These are phyloP conservation scores for Brassica juncea DNA, from an alignment of 345 rosid species.

Conservation along the genomic window DNA sequence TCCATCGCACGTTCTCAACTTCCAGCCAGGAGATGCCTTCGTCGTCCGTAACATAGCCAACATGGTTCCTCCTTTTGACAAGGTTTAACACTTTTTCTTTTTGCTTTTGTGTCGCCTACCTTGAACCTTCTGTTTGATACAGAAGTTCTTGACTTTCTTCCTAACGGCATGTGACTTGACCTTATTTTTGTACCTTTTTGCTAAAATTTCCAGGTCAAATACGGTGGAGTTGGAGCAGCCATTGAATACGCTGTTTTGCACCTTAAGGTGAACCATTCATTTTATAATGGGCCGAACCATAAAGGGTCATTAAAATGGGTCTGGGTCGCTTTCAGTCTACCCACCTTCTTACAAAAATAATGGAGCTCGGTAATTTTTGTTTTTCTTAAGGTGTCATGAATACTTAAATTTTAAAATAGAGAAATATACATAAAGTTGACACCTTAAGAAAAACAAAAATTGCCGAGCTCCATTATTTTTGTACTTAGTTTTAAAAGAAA, in stretches of 20 bases:
- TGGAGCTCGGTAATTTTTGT: not conserved
- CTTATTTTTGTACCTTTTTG: not conserved
- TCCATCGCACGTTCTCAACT: slow-evolving; percentile 52
- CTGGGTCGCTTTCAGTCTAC: not conserved
- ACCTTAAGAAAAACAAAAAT: not conserved
- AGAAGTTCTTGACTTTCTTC: slow-evolving; percentile 1
- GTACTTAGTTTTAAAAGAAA: not conserved
- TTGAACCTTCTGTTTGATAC: not conserved
- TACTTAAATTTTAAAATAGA: not conserved
- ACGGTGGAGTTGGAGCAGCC: slow-evolving; percentile 82
- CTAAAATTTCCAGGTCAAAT: slow-evolving; percentile 36
- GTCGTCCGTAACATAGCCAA: slow-evolving; percentile 54
- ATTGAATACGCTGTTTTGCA: slow-evolving; percentile 95
- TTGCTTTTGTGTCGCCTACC: not conserved
- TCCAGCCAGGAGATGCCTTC: slow-evolving; percentile 60
- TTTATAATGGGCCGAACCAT: not conserved
- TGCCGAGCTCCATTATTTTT: not conserved
- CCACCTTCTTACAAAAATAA: not conserved
- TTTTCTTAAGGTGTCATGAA: not conserved
- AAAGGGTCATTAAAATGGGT: slow-evolving; percentile 8
- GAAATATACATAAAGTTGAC: not conserved
- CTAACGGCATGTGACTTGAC: not conserved
- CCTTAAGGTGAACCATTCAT: slow-evolving; percentile 64
- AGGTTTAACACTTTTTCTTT: slow-evolving; percentile 35
- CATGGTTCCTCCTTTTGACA: slow-evolving; percentile 55